Percentiles rank a stretch among this genome's conserved stretches.
Conservation (phyloP, 352 stramenopile genomes). For the Albugo candida region DNA sequence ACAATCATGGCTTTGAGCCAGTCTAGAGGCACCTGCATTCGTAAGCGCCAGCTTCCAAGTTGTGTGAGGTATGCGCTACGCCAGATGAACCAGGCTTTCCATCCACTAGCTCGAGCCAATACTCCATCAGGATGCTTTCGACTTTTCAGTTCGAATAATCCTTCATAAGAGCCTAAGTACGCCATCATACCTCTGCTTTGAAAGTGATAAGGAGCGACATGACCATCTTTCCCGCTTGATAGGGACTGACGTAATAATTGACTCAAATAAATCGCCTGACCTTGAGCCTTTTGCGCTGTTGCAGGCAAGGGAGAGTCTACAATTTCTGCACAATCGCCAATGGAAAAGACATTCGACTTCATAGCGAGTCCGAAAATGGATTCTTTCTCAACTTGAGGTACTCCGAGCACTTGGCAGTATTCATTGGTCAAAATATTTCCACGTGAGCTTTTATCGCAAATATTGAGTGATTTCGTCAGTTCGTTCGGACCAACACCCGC, state of each 20-base stretch:
- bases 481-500: slow-evolving; percentile 57
- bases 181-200: slow-evolving; percentile 86
- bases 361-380: slow-evolving; percentile 29
- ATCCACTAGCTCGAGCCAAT: slow-evolving; percentile 39
- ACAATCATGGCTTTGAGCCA: slow-evolving; percentile 96
- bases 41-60: slow-evolving; percentile 83
- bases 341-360: slow-evolving; percentile 82
- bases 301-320: slow-evolving; percentile 74
- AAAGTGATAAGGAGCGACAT: slow-evolving; percentile 46
- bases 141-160: slow-evolving; percentile 62
- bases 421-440: slow-evolving; percentile 72
- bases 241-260: slow-evolving; percentile 16
- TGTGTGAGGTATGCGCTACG: slow-evolving; percentile 92
- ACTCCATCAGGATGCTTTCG: slow-evolving; percentile 16
- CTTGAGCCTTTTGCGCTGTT: slow-evolving; percentile 82
- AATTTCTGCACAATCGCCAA: slow-evolving; percentile 88
- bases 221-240: slow-evolving; percentile 7
- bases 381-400: slow-evolving; percentile 35
- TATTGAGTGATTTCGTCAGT: slow-evolving; percentile 49
- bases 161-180: slow-evolving; percentile 84
- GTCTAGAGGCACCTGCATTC: slow-evolving; percentile 90
- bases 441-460: slow-evolving; percentile 59
- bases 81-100: slow-evolving; percentile 85
- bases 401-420: slow-evolving; percentile 56
- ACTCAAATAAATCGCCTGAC: slow-evolving; percentile 44